phyloP scores from a whole-genome alignment of 1,139 yeast genomes.

The Geotrichum citri-aurantii region DNA sequence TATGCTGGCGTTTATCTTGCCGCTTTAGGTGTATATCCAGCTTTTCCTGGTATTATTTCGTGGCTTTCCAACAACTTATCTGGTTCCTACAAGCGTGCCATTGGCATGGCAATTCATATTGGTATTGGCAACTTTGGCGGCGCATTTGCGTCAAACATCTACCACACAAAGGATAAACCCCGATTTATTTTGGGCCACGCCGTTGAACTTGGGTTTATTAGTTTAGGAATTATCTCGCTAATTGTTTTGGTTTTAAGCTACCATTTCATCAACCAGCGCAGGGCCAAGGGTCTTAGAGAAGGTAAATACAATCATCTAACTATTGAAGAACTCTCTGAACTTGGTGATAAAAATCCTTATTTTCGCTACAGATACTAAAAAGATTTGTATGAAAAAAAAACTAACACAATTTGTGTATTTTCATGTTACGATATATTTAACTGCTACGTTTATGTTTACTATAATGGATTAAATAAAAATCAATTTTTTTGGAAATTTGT shows the following conservation, averaged over 20 bases:
- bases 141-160: slow-evolving; percentile 38
- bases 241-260: slow-evolving; percentile 23
- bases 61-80: slow-evolving; percentile 41
- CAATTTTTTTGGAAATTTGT: no score
- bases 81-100: slow-evolving; percentile 38
- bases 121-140: slow-evolving; percentile 43
- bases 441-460: neutral
- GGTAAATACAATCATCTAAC: slow-evolving; percentile 32
- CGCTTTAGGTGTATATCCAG: slow-evolving; percentile 37
- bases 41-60: slow-evolving; percentile 37
- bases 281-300: slow-evolving; percentile 22
- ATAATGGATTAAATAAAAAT: no score
- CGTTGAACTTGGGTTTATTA: slow-evolving; percentile 25
- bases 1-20: slow-evolving; percentile 38
- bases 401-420: neutral
- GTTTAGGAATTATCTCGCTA: slow-evolving; percentile 19
- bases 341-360: slow-evolving; percentile 34
- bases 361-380: slow-evolving; percentile 10
- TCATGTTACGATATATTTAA: neutral
- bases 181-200: slow-evolving; percentile 34
- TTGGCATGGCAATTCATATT: slow-evolving; percentile 41
- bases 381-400: neutral
- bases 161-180: slow-evolving; percentile 35
- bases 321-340: slow-evolving; percentile 29
- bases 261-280: slow-evolving; percentile 26